Evolutionary conservation across 2,329 filamentous ascomycete species (phyloP), one percentile per base, ranked within the genome.

Genomic region (Periconia sp.): DNA sequence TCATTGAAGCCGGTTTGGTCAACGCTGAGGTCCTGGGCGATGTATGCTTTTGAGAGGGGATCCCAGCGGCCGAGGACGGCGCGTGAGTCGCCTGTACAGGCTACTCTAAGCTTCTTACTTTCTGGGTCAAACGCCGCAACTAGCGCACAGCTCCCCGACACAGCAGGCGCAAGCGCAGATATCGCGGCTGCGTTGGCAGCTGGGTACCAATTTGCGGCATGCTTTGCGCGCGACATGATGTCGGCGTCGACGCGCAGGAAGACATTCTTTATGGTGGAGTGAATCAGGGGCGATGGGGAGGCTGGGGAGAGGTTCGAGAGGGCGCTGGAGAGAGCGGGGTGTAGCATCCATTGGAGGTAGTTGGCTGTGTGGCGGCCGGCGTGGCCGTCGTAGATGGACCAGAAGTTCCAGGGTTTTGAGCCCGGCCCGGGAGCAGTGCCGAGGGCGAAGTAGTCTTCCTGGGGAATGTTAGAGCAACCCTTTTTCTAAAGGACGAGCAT

Each of bases 1-100:
- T 70, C 50, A 49, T 86, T 88, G 55, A 78, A 78, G 30, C 84
- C 84, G 0, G 82, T 87, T 57, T 88, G 86, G 61, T 89, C 86
- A 10, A 74, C 66, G 9, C 83, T 86, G 12, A 89, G 73, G 1
- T 79, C 71, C 5, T 76, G 73, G 0, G 77, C 73, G 2, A 73
- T 63, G 73, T 84, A 87, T 15, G 66, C 71, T 0, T 72, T 68
- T 7, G 55, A 40, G 0, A 72, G 59, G 0, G 69, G 38, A 10
- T 76, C 72, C 68, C 75, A 73, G 47, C 73, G 65, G 1, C 84
- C 85, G 0, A 87, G 73, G 0, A 88, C 83, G 9, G 84, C 84
- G 24, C 85, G 77, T 1, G 82, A 87, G 66, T 89, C 85, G 0
- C 86, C 86, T 0, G 81, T 80, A 48, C 83, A 84, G 0, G 86